phyloP scores from a whole-genome alignment of 2,329 filamentous ascomycete genomes.

The Fusarium longipes region DNA sequence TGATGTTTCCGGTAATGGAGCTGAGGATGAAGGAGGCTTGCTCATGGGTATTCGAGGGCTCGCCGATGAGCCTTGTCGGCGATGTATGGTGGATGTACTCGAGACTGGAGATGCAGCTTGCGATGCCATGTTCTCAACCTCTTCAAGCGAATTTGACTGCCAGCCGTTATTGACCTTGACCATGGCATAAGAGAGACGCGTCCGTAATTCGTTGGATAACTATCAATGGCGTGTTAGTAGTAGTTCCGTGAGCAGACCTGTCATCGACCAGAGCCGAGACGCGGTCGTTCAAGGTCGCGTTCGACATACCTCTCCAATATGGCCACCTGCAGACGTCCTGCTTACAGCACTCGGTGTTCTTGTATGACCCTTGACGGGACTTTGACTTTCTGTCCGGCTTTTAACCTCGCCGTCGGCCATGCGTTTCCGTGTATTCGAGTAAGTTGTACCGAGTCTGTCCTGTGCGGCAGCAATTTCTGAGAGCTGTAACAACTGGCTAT shows the following conservation, averaged over 20 bases:
- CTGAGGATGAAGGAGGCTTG: constrained; percentile 42
- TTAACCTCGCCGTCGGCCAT: constrained; percentile 82
- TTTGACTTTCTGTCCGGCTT: constrained; percentile 57
- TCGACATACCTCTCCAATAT: constrained; percentile 79
- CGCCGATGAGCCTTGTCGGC: constrained; percentile 63
- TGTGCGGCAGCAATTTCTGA: constrained; percentile 68
- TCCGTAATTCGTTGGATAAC: constrained; percentile 82
- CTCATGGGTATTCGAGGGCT: constrained; percentile 61
- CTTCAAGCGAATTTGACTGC: constrained; percentile 81
- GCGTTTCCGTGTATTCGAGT: constrained; percentile 69
- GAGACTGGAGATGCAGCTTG: constrained; percentile 73
- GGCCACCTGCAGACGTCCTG: constrained; percentile 69
- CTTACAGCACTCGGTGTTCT: constrained; percentile 78
- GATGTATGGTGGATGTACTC: constrained; percentile 66
- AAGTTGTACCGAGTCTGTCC: constrained; percentile 58
- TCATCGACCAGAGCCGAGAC: background rate
- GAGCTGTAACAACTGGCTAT: constrained; percentile 67
- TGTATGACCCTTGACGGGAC: constrained; percentile 69
- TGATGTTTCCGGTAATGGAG: constrained; percentile 49
- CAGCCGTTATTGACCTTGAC: constrained; percentile 92
- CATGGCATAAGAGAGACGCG: constrained; percentile 91
- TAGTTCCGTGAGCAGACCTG: background rate
- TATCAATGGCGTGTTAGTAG: constrained; percentile 52
- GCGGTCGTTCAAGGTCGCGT: background rate
- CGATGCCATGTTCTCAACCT: constrained; percentile 80